Conservation (phyloP, 148 eudicot species). For the Cornus controversa region DNA sequence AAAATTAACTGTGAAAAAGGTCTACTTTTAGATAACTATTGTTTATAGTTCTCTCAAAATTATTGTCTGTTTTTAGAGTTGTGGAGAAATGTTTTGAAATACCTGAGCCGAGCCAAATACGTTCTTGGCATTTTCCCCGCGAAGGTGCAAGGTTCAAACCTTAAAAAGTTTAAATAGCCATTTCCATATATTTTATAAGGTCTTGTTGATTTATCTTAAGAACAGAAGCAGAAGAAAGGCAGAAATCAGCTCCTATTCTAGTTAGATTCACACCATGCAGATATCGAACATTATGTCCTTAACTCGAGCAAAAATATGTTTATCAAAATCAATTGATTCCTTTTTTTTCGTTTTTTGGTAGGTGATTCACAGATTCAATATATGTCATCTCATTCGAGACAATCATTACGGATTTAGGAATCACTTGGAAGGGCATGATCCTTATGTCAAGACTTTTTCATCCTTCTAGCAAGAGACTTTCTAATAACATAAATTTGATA, state of each 20-base stretch:
- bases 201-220: too few relatives aligned
- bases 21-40: too few relatives aligned
- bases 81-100: too few relatives aligned
- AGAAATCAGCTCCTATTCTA: neutral
- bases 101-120: too few relatives aligned
- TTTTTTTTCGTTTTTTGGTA: too few relatives aligned
- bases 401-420: neutral
- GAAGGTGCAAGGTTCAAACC: constrained; percentile 1
- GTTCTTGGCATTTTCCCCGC: neutral
- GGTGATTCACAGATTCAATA: neutral
- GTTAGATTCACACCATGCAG: constrained; percentile 4
- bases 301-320: too few relatives aligned
- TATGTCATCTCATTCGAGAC: neutral
- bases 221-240: too few relatives aligned
- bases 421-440: neutral
- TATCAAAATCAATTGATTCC: too few relatives aligned
- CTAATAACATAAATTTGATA: neutral
- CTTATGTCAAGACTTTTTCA: neutral
- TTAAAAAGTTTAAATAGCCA: neutral
- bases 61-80: too few relatives aligned
- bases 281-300: neutral
- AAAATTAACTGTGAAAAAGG: too few relatives aligned
- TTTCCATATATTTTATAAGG: too few relatives aligned
- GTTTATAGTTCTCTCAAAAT: too few relatives aligned
- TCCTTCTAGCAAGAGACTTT: neutral